Evolutionary conservation across 306 rosid species (phyloP), one percentile per base, ranked within the genome.

Genomic region (Alnus rubra): DNA sequence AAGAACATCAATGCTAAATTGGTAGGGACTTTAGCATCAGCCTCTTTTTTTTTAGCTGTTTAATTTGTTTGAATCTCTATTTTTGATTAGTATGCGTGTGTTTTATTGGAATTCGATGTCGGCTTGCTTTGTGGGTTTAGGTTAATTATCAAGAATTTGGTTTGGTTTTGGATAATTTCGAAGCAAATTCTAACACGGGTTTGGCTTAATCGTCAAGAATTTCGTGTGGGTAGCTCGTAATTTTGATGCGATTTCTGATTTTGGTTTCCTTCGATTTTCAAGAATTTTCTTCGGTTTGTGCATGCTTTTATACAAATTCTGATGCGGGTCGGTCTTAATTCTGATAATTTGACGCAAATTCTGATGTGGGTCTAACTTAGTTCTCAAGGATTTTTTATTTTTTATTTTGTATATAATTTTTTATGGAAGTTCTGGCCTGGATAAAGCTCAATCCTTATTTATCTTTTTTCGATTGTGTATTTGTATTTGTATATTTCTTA

Each of bases 1-100:
- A 88, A 81, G 88, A 88, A 82, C 82, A 84, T 86, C 63, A 88
- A 88, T 77, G 89, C 92, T 73, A 88, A 88, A 86, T 83, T 88
- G 87, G 92, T 88, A 39, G 50, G 89, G 2, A 0, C 74, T 74
- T 77, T 45, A 68, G 45, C 52, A 14, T 16, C 67, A 78, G 56
- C 13, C 65, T 30, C 9, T 62, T 33, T 28, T 54, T 4, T 12
- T 76, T 54, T 12, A 7, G 68, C 69, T 7, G 1, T 19, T 65
- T 53, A 39, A 18, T 67, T 33, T 0, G 1, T 58, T 73, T 68
- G 18, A 56, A 11, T 73, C 30, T 5, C 48, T 23, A 2, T 73
- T 79, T 63, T 60, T 28, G 37, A 4, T 55, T 49, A 12, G 35
- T 63, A 13, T 63, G 45, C 19, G 71, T 65, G 69, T 71, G 39